Base-by-base conservation (phyloP, 2,329 filamentous ascomycete genomes). In the Cephalotrichum gorgonifer region DNA sequence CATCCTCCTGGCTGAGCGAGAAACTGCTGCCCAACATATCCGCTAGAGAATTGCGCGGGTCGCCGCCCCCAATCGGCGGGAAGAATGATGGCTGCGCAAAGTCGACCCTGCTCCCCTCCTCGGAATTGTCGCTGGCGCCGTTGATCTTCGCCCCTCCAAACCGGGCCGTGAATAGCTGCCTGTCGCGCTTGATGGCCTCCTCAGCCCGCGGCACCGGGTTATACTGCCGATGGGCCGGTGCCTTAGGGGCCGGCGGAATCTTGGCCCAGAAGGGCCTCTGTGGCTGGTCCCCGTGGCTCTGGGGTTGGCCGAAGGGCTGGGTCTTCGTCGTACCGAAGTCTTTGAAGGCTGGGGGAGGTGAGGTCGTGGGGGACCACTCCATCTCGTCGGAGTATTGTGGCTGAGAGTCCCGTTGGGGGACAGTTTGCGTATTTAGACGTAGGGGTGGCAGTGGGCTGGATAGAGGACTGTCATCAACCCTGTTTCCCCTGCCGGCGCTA, bases 361-460 rank as follows among this genome's bases (percentile, higher is more conserved):
- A 22, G 71, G 71, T 49, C 70, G 76, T 78, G 2, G 79, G 79
- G 5, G 78, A 74, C 76, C 82, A 85, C 57, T 86, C 83, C 83
- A 87, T 86, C 47, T 73, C 72, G 47, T 81, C 74, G 31, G 51
- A 39, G 30, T 51, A 41, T 7, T 38, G 39, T 17, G 49, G 39
- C n/a, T 26, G 30, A 27, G 46, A 41, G 7, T 38, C 30, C 22
- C 47, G 39, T 14, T 26, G 30, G 25, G 46, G 22, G 23, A 28
- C 25, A 33, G 48, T 43, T n/a, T 27, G 41, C 41, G 22, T 27
- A 25, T 43, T 6, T 12, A 43, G 22, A 14, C 41, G 41, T 25
- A 3, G 35, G 5, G 41, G 22, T 12, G 25, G 35, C 17, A 39
- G 35, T 2, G 17, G 6, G 35, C 3, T 39, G n/a, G 27, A 35